phyloP scores from a whole-genome alignment of 441 rosid genomes.

The Dalechampia spathulata region DNA sequence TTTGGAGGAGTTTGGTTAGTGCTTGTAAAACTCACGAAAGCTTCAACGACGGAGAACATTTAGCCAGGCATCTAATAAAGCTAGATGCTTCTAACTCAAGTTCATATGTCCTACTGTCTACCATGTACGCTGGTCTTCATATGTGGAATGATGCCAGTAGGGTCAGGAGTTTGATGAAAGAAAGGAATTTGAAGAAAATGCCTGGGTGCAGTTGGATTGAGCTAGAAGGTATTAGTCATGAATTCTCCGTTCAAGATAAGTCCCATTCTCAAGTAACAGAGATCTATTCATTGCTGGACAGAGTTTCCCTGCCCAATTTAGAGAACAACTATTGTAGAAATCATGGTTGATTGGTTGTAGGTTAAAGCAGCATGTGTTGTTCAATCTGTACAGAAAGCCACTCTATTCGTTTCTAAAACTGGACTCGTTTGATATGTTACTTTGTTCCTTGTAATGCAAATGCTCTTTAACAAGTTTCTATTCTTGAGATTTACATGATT shows the following conservation, averaged over 20 bases:
- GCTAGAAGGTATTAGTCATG: slow-evolving; percentile 57
- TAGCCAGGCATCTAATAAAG: slow-evolving; percentile 48
- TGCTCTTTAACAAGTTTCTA: too few relatives aligned
- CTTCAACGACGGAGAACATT: slow-evolving; percentile 30
- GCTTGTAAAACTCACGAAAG: slow-evolving; percentile 49
- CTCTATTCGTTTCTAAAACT: not conserved
- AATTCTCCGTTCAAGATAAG: slow-evolving; percentile 51
- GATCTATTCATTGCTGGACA: slow-evolving; percentile 36
- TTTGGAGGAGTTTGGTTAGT: slow-evolving; percentile 65
- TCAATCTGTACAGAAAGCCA: not conserved
- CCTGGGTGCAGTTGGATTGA: slow-evolving; percentile 49
- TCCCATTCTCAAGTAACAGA: slow-evolving; percentile 36
- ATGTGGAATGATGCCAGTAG: slow-evolving; percentile 46
- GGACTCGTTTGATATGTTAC: too few relatives aligned
- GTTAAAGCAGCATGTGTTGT: not conserved
- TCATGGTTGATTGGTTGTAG: not conserved
- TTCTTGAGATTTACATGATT: too few relatives aligned
- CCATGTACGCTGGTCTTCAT: slow-evolving; percentile 49
- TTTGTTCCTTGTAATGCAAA: too few relatives aligned
- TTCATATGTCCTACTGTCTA: slow-evolving; percentile 49
- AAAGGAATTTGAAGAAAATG: slow-evolving; percentile 36
- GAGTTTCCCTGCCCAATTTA: slow-evolving; percentile 14
- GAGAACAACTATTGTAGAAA: slow-evolving; percentile 16
- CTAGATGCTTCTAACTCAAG: slow-evolving; percentile 50
- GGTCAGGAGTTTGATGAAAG: slow-evolving; percentile 48